These are phyloP conservation scores for Flaveria brownii DNA, from an alignment of 129 eudicot species.

Conservation along the genomic window DNA sequence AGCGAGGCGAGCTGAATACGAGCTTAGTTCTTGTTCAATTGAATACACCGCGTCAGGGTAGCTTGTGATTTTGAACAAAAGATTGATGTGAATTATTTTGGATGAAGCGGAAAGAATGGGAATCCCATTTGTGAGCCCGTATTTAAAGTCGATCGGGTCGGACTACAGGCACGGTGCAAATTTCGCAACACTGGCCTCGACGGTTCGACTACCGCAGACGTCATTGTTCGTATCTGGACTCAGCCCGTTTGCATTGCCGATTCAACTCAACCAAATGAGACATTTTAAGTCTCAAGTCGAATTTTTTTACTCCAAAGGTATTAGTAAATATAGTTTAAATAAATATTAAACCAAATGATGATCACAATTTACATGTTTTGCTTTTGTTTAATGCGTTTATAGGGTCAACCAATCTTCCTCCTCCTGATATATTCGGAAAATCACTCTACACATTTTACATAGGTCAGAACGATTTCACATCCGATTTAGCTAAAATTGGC, in stretches of 20 bases:
- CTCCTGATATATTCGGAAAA: conserved; percentile 56
- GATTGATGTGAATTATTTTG: background rate
- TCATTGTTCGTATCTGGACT: conserved; percentile 74
- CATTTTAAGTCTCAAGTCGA: conserved; percentile 58
- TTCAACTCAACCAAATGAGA: conserved; percentile 81
- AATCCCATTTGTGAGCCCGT: conserved; percentile 83
- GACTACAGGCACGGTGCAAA: conserved; percentile 82
- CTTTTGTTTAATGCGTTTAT: background rate
- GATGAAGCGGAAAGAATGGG: conserved; percentile 74
- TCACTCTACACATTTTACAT: conserved; percentile 88
- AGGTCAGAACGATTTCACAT: conserved; percentile 92
- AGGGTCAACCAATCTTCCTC: conserved; percentile 59
- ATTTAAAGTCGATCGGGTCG: conserved; percentile 77
- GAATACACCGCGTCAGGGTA: too few species aligned
- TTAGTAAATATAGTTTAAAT: background rate
- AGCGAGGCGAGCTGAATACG: too few species aligned
- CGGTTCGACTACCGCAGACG: conserved; percentile 62
- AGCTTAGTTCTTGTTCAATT: too few species aligned
- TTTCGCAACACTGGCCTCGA: conserved; percentile 82
- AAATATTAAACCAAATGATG: background rate
- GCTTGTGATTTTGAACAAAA: too few species aligned
- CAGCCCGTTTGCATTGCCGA: conserved; percentile 76
- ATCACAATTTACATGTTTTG: background rate
- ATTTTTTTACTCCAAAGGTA: conserved; percentile 53
- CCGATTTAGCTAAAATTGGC: conserved; percentile 59